Evolutionary conservation across 495 filamentous ascomycete genomes (phyloP).

Genomic region (Aspergillus funiculosus): DNA sequence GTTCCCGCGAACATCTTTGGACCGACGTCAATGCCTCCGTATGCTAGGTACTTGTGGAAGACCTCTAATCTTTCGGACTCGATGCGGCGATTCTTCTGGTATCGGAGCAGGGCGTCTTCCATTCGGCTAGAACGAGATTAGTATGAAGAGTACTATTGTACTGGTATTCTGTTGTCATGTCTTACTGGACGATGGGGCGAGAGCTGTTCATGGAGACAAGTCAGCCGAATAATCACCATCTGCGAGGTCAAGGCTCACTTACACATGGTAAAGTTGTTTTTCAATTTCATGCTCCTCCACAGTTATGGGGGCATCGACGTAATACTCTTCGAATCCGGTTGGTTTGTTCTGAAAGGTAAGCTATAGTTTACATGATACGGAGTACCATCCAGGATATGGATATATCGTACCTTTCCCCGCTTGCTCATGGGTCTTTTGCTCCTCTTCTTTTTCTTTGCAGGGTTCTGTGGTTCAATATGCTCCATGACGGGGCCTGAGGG

Average conservation of each 20-base stretch:
- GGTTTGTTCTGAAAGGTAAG: constrained; percentile 36
- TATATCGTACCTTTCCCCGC: constrained; percentile 32
- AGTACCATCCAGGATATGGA: background rate
- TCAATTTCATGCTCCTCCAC: constrained; percentile 59
- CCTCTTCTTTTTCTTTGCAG: constrained; percentile 27
- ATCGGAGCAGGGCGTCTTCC: constrained; percentile 80
- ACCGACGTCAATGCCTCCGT: constrained; percentile 71
- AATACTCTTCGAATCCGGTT: constrained; percentile 68
- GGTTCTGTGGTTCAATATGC: background rate
- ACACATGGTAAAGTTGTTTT: constrained; percentile 51
- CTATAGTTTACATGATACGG: background rate
- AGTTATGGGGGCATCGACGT: constrained; percentile 70
- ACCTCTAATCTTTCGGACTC: constrained; percentile 53
- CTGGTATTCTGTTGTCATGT: background rate
- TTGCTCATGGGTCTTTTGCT: constrained; percentile 42
- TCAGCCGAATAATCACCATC: constrained; percentile 17
- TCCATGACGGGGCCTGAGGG: too few relatives aligned
- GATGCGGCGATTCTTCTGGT: constrained; percentile 66
- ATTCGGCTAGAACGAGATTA: constrained; percentile 56
- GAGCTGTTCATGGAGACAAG: constrained; percentile 27
- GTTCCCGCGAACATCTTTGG: constrained; percentile 63
- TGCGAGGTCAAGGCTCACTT: constrained; percentile 14
- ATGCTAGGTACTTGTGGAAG: constrained; percentile 73
- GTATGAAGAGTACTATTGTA: too few relatives aligned
- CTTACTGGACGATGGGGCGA: constrained; percentile 39